Percentiles rank a stretch among this genome's conserved stretches.
Evolutionary conservation across 768 basidiomycete species (phyloP).

Genomic region (Lepiota brunneoincarnata): DNA sequence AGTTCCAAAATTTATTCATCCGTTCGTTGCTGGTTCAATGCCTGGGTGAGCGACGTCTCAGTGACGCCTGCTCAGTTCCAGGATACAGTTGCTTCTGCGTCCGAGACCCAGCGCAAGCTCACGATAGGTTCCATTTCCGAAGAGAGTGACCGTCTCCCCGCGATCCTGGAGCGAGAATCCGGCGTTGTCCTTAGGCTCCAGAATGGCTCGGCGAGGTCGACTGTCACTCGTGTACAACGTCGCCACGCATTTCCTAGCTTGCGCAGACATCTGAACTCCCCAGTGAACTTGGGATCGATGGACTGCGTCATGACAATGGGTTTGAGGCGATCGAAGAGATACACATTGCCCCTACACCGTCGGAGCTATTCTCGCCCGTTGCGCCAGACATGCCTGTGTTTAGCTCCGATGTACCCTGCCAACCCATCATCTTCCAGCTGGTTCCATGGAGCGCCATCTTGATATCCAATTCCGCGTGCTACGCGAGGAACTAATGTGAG

Average conservation of each 20-base stretch:
- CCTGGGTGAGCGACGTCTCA: conserved; percentile 44
- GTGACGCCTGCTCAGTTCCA: conserved; percentile 39
- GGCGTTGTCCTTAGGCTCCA: conserved; percentile 26
- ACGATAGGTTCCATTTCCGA: conserved; percentile 32
- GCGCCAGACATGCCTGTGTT: conserved; percentile 63
- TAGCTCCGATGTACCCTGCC: conserved; percentile 56
- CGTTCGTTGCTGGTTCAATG: conserved; percentile 43
- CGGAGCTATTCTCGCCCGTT: conserved; percentile 50
- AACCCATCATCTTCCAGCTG: conserved; percentile 52
- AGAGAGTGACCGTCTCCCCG: conserved; percentile 30
- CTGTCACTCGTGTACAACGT: conserved; percentile 24
- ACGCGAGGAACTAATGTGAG: conserved; percentile 68
- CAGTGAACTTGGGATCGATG: conserved; percentile 43
- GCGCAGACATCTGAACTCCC: conserved; percentile 48
- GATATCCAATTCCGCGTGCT: conserved; percentile 77
- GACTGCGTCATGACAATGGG: conserved; percentile 72
- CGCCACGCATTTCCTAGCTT: conserved; percentile 33
- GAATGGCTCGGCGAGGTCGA: not conserved
- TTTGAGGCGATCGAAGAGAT: conserved; percentile 52
- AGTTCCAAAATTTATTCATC: conserved; percentile 36
- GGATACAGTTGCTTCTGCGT: conserved; percentile 33
- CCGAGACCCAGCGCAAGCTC: conserved; percentile 31
- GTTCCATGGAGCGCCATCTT: conserved; percentile 62
- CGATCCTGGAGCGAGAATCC: conserved; percentile 53
- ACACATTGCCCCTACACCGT: conserved; percentile 66